Evolutionary conservation across 73 alveolate species (phyloP).

Genomic region (Tetrahymena elliotti): DNA sequence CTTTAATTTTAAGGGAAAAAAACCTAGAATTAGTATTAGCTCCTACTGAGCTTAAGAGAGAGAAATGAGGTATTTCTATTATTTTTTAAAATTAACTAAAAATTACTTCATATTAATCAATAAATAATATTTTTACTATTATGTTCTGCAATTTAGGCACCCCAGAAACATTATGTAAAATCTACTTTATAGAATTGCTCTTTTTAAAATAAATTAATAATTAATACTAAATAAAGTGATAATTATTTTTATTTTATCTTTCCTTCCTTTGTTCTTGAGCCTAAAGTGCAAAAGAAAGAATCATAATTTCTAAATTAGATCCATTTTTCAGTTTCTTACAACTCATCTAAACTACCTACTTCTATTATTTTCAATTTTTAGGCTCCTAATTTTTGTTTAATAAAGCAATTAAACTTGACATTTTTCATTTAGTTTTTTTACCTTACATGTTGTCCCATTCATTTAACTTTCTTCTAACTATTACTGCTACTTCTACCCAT

Average conservation of each 20-base stretch:
- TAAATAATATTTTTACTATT: not conserved
- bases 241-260: not conserved
- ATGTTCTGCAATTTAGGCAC: constrained; percentile 17
- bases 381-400: not conserved
- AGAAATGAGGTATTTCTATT: constrained; percentile 25
- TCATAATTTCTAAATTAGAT: not conserved
- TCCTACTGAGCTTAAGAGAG: constrained; percentile 22
- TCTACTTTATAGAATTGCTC: constrained; percentile 33
- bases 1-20: constrained; percentile 9
- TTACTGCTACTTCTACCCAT: constrained; percentile 28
- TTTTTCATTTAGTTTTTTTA: not conserved
- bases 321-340: constrained; percentile 21
- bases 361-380: constrained; percentile 7
- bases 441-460: constrained; percentile 11
- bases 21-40: constrained; percentile 35
- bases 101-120: not conserved
- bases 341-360: constrained; percentile 12
- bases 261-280: constrained; percentile 42
- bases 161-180: constrained; percentile 14
- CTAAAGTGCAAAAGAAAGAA: constrained; percentile 28
- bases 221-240: not conserved
- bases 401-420: too few relatives aligned
- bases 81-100: not conserved
- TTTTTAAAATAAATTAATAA: not conserved
- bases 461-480: constrained; percentile 22